Conservation (phyloP, 352 stramenopile species). For the Globisporangium heterothallicum region DNA sequence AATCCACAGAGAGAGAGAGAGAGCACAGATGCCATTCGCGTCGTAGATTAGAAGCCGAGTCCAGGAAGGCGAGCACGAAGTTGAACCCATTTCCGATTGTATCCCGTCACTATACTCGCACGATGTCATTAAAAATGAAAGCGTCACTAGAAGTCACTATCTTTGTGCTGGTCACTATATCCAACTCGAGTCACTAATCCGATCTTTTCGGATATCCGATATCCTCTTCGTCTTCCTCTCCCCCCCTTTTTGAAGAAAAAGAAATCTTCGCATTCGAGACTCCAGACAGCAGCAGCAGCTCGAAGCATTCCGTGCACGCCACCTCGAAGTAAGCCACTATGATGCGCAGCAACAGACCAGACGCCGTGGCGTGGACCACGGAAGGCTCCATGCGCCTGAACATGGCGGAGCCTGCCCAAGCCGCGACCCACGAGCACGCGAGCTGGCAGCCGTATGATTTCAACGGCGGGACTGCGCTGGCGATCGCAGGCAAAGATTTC, state of each 20-base stretch:
- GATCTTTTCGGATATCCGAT: not conserved
- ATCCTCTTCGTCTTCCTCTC: not conserved
- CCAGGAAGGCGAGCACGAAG: too few relatives aligned
- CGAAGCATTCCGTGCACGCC: not conserved
- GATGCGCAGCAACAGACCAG: slow-evolving; percentile 32
- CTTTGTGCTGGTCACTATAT: too few relatives aligned
- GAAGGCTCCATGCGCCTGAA: slow-evolving; percentile 44
- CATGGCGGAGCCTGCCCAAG: slow-evolving; percentile 28
- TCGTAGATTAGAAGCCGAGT: too few relatives aligned
- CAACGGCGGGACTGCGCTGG: slow-evolving; percentile 84
- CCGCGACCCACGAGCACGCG: slow-evolving; percentile 33
- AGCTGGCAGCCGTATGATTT: slow-evolving; percentile 84
- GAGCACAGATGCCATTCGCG: too few relatives aligned
- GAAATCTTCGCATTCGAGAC: not conserved
- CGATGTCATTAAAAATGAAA: too few relatives aligned
- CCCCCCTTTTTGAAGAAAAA: not conserved
- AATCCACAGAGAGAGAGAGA: too few relatives aligned
- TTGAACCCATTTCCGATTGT: too few relatives aligned
- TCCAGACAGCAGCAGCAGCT: not conserved
- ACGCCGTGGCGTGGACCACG: slow-evolving; percentile 61
- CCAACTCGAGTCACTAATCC: not conserved
- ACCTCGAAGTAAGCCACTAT: not conserved
- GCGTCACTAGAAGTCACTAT: too few relatives aligned
- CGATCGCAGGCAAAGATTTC: slow-evolving; percentile 94
- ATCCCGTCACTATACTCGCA: too few relatives aligned